These are phyloP conservation scores for Adansonia madagascariensis DNA, from an alignment of 441 rosid species.

Conservation along the genomic window DNA sequence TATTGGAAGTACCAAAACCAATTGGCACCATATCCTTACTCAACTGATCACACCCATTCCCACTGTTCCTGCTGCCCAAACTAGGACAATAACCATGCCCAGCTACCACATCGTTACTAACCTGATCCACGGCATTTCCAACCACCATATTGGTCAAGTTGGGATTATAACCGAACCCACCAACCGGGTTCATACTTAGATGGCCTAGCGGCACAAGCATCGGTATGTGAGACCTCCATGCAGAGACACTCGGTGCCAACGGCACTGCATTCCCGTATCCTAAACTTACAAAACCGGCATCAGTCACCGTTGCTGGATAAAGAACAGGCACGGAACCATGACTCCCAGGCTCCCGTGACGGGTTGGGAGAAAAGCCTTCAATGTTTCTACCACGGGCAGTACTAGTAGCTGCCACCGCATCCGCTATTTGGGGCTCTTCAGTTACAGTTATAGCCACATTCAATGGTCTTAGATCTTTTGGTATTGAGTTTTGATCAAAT, in stretches of 20 bases:
- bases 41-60: slow-evolving; percentile 48
- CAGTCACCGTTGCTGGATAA: slow-evolving; percentile 47
- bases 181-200: slow-evolving; percentile 40
- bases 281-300: slow-evolving; percentile 48
- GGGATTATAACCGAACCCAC: slow-evolving; percentile 43
- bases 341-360: slow-evolving; percentile 35
- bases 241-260: slow-evolving; percentile 31
- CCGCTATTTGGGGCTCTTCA: slow-evolving; percentile 54
- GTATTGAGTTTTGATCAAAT: slow-evolving; percentile 56
- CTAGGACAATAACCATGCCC: slow-evolving; percentile 43
- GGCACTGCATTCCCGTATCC: slow-evolving; percentile 44
- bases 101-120: slow-evolving; percentile 41
- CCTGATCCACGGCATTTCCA: slow-evolving; percentile 46
- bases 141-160: slow-evolving; percentile 43
- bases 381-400: slow-evolving; percentile 23
- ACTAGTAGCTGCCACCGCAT: slow-evolving; percentile 33
- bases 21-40: slow-evolving; percentile 37
- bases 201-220: slow-evolving; percentile 39
- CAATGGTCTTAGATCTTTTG: slow-evolving; percentile 52
- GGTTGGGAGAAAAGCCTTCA: slow-evolving; percentile 37
- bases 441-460: slow-evolving; percentile 40
- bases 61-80: slow-evolving; percentile 42
- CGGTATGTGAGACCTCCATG: slow-evolving; percentile 47
- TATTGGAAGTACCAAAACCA: slow-evolving; percentile 38
- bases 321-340: slow-evolving; percentile 46